Evolutionary conservation across 495 filamentous ascomycete genomes (phyloP).

Genomic region (Penicillium angulare): DNA sequence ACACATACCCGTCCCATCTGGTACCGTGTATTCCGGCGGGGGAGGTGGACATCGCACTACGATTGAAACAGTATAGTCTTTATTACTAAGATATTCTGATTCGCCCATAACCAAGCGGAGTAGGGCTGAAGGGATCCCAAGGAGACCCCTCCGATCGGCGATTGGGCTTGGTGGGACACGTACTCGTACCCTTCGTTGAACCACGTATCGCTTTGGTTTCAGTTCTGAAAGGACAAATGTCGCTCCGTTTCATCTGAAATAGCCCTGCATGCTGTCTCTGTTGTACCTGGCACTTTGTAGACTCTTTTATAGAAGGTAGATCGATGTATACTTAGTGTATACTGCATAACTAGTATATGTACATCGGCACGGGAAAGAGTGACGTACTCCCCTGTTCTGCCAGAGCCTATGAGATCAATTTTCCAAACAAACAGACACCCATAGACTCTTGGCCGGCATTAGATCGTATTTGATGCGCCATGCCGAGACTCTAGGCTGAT

Average conservation of each 20-base stretch:
- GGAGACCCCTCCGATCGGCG: slow-evolving; percentile 17
- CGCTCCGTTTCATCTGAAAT: too few species aligned
- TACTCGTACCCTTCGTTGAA: slow-evolving; percentile 5
- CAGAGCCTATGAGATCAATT: background rate
- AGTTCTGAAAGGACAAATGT: background rate
- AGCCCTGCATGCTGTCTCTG: too few species aligned
- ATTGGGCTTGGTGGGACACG: slow-evolving; percentile 19
- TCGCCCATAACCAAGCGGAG: slow-evolving; percentile 9
- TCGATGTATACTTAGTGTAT: background rate
- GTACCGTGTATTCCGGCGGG: slow-evolving; percentile 8
- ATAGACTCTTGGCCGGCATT: background rate
- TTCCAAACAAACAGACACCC: background rate
- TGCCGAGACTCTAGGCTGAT: background rate
- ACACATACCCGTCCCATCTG: background rate
- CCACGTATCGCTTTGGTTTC: slow-evolving; percentile 1
- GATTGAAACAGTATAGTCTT: background rate
- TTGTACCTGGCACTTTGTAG: background rate
- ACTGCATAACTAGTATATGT: background rate
- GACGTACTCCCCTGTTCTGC: background rate
- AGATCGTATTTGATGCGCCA: background rate
- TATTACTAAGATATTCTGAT: slow-evolving; percentile 2
- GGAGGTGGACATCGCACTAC: slow-evolving; percentile 1
- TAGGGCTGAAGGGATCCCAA: slow-evolving; percentile 23
- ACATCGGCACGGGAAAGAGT: background rate
- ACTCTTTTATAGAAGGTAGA: background rate